Evolutionary conservation across 2,329 filamentous ascomycete genomes (phyloP).

Genomic region (Pestalotiopsis sp.): DNA sequence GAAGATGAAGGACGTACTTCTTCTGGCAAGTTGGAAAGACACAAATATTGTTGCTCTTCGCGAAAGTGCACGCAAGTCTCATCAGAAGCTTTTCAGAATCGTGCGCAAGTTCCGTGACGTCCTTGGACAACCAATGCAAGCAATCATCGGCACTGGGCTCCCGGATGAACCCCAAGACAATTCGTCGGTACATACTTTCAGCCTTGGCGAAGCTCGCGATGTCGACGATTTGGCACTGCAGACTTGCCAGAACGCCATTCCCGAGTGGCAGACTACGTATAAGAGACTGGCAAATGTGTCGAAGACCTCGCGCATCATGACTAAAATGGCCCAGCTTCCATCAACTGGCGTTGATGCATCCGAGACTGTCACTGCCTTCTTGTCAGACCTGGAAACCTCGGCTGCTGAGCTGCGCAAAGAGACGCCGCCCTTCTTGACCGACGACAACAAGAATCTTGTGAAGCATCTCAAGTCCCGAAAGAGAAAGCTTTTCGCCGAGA

Average conservation of each 20-base stretch:
- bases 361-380: constrained; percentile 66
- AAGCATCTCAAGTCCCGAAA: constrained; percentile 92
- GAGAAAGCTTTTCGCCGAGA: constrained; percentile 87
- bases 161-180: constrained; percentile 47
- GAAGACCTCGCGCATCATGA: constrained; percentile 76
- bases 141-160: constrained; percentile 62
- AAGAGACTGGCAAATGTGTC: constrained; percentile 72
- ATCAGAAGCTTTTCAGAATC: constrained; percentile 88
- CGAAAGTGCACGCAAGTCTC: constrained; percentile 88
- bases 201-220: not conserved
- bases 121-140: constrained; percentile 75
- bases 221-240: constrained; percentile 37
- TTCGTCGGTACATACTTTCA: not conserved
- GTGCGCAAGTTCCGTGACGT: constrained; percentile 87
- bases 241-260: constrained; percentile 37
- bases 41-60: constrained; percentile 89
- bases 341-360: constrained; percentile 58
- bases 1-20: constrained; percentile 88
- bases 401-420: constrained; percentile 79
- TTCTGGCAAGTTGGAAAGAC: constrained; percentile 96
- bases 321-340: constrained; percentile 58
- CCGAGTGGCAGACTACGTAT: constrained; percentile 49
- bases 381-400: constrained; percentile 67
- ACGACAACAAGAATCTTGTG: constrained; percentile 82
- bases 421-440: constrained; percentile 78